Conservation (phyloP, 129 eudicot genomes). For the Kitagawia praeruptora region DNA sequence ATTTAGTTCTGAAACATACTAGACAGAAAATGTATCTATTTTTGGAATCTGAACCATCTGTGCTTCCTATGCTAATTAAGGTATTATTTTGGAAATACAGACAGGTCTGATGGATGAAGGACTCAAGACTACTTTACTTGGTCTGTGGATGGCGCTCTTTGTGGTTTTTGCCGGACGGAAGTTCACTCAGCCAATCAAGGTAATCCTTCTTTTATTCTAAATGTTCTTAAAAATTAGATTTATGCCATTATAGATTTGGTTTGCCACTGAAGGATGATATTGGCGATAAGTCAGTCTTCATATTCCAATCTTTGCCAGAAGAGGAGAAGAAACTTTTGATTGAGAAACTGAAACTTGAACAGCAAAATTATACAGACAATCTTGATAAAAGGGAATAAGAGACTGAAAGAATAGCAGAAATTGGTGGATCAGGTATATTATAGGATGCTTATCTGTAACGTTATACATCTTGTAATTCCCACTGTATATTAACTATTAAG, state of each 20-base stretch:
- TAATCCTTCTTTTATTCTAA: conserved; percentile 9
- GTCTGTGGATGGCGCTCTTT: conserved; percentile 79
- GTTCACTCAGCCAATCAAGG: conserved; percentile 92
- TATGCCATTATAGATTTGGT: not conserved
- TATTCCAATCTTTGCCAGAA: conserved; percentile 63
- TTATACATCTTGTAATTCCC: not conserved
- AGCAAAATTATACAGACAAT: conserved; percentile 24
- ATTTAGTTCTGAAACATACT: not conserved
- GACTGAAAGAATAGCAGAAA: not conserved
- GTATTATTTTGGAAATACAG: conserved; percentile 20
- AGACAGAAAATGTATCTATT: not conserved
- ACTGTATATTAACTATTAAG: too few relatives aligned
- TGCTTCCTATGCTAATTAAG: not conserved
- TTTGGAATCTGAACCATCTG: not conserved
- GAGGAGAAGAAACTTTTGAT: conserved; percentile 61
- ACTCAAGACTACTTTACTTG: conserved; percentile 48
- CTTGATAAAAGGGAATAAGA: conserved; percentile 16
- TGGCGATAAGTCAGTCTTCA: conserved; percentile 95
- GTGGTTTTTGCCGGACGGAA: conserved; percentile 79
- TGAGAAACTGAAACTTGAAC: conserved; percentile 69
- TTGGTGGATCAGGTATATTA: not conserved
- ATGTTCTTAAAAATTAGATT: not conserved
- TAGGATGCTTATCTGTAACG: not conserved
- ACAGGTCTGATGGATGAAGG: conserved; percentile 85
- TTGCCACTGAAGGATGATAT: conserved; percentile 70